Evolutionary conservation across 345 rosid species (phyloP), one percentile per base, ranked within the genome.

Genomic region (Moricandia arvensis): DNA sequence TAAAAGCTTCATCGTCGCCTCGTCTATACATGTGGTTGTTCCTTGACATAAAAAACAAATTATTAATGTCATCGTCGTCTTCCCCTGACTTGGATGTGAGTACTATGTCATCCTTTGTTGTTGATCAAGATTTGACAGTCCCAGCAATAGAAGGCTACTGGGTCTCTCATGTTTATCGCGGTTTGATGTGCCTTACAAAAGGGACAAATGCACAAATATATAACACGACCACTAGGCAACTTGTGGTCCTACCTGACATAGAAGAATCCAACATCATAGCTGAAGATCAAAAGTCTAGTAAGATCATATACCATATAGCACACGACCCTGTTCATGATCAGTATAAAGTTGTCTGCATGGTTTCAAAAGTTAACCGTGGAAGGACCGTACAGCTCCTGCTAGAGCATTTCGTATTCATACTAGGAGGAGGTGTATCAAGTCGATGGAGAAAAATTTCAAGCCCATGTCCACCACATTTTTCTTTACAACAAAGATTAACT

Each of bases 151-250:
- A 15, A 47, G 54, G 54, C 57, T 64, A 49, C 37, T 12, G 2
- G 2, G 2, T 47, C 47, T 21, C 61, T 72, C 61, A 72, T 1
- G 76, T 74, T 38, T 74, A 16, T 8, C 45, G 12, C 0, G 65
- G 77, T 4, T 74, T 74, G 65, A 65, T 29, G 70, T 37, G 57
- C 5, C 16, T 74, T 17, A 2, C 1, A 12, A 24, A 74, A 0
- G 4, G 16, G 2, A 0, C 2, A 38, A 29, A 2, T 11, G 65
- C 59, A 2, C 7, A 17, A 16, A 74, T 74, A 55, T 66, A 57
- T 0, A 74, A 74, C 59, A 65, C 59, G 7, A 13, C 34, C 24
- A 74, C 77, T 41, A 66, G 66, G 17, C 47, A 74, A 13, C 24
- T 54, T 30, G 66, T 74, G 0, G 15, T 43, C 26, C 66, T 74